phyloP scores from a whole-genome alignment of 2,329 filamentous ascomycete genomes.

The Fusarium buharicum region DNA sequence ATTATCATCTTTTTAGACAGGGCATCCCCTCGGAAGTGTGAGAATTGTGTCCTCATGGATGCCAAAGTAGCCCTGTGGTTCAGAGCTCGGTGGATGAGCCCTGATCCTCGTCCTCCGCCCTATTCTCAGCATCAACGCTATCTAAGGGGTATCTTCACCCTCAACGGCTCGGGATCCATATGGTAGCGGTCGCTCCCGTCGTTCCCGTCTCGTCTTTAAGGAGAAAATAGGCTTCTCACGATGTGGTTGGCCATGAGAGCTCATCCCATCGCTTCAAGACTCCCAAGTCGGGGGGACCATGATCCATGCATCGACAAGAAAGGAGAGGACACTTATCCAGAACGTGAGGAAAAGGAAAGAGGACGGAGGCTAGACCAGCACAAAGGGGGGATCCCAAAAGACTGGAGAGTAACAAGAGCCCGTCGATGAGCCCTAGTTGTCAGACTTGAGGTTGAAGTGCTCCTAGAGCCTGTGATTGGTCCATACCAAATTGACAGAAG shows the following conservation, averaged over 20 bases:
- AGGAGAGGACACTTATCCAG: conserved; percentile 37
- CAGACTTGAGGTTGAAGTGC: conserved; percentile 47
- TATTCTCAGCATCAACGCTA: conserved; percentile 20
- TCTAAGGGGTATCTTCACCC: conserved; percentile 35
- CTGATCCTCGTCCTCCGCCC: conserved; percentile 20
- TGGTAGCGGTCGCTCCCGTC: conserved; percentile 44
- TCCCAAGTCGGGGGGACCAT: conserved; percentile 37
- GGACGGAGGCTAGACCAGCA: conserved; percentile 31
- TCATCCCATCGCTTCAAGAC: conserved; percentile 28
- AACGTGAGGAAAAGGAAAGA: conserved; percentile 24
- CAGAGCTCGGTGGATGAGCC: not conserved
- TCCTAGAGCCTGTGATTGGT: conserved; percentile 48
- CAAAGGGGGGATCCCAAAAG: conserved; percentile 32
- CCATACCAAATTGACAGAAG: not conserved
- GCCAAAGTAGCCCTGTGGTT: conserved; percentile 7
- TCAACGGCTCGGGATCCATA: conserved; percentile 43
- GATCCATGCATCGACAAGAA: conserved; percentile 40
- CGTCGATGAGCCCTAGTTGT: conserved; percentile 41
- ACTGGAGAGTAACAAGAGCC: conserved; percentile 39
- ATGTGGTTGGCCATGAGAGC: conserved; percentile 47
- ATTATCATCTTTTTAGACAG: conserved; percentile 9
- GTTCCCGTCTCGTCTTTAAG: conserved; percentile 40
- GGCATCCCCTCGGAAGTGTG: conserved; percentile 5
- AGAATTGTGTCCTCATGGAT: conserved; percentile 9
- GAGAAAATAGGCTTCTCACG: conserved; percentile 37